These are phyloP conservation scores for Xylaria acuta DNA, from an alignment of 495 filamentous ascomycete species.

Conservation along the genomic window DNA sequence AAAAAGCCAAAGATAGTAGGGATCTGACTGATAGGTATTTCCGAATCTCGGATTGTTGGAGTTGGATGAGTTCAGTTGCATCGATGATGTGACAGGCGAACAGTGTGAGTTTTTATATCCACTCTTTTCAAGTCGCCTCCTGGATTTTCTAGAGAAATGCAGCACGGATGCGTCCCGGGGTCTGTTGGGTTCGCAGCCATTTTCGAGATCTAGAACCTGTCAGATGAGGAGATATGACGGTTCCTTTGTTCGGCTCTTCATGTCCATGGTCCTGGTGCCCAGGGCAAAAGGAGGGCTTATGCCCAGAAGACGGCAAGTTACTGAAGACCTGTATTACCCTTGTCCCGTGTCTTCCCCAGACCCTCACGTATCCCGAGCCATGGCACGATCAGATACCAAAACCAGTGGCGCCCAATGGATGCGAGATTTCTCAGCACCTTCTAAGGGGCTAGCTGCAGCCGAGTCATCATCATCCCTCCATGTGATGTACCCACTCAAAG, in stretches of 20 bases:
- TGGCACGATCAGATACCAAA: background rate
- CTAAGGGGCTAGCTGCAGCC: conserved; percentile 38
- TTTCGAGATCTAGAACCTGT: conserved; percentile 34
- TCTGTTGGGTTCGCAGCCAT: background rate
- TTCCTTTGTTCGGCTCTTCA: conserved; percentile 5
- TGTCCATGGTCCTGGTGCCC: background rate
- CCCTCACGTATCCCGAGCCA: conserved; percentile 29
- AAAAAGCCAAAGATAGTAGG: conserved; percentile 29
- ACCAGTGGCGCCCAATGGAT: conserved; percentile 31
- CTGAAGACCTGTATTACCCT: conserved; percentile 30
- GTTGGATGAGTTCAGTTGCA: background rate
- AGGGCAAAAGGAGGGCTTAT: conserved; percentile 30
- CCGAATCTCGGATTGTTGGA: conserved; percentile 1
- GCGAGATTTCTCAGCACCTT: conserved; percentile 38
- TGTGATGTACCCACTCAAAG: conserved; percentile 24
- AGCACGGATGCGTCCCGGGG: conserved; percentile 19
- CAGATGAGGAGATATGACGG: conserved; percentile 35
- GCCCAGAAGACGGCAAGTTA: conserved; percentile 29
- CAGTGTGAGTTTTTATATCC: conserved; percentile 17
- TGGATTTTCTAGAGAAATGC: conserved; percentile 20
- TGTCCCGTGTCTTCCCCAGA: conserved; percentile 26
- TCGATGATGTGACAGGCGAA: conserved; percentile 3
- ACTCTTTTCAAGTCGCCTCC: conserved; percentile 11
- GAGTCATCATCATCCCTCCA: conserved; percentile 28
- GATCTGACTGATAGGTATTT: conserved; percentile 31